Evolutionary conservation across 2,329 filamentous ascomycete species (phyloP), one percentile per base, ranked within the genome.

Genomic region (Colletotrichum euphorbiae): DNA sequence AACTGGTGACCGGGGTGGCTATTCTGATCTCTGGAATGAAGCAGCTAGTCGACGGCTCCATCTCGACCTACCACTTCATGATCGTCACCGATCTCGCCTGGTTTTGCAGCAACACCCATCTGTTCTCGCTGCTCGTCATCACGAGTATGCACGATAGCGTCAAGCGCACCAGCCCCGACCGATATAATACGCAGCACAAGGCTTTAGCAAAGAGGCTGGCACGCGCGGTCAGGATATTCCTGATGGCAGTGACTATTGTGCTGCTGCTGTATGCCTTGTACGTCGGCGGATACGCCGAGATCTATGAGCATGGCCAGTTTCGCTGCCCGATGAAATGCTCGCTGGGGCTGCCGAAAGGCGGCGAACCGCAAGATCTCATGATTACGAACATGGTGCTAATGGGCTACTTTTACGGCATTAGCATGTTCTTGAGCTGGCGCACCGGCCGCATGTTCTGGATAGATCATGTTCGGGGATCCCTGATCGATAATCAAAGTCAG

Each of bases 11-110:
- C 0, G 73, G 73, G 24, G 61, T 72, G 40, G 73, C 71, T 2
- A 43, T 73, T 13, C 55, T 74, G 11, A 52, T 71, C 0, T 70
- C 69, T 1, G 71, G 61, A 0, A 28, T 75, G 15, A 69, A 57
- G 13, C 66, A 70, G 45, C 60, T 73, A 2, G n/a, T 24, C 13
- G 62, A 73, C 12, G 60, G 65, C 21, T 55, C 51, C 2, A 70
- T 75, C 45, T 71, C 70, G 2, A 61, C 72, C 11, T 75, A 75
- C 52, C 74, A 75, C 48, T 72, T 75, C 60, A 60, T 56, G 56
- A 70, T 74, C 13, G 68, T 72, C 60, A 69, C 69, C n/a, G 71
- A 75, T 24, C 59, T 75, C 19, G 74, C 68, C 1, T 75, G 72
- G 73, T 71, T 75, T 63, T 72, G 70, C 60, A 63, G 68, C n/a